Evolutionary conservation across 2,329 filamentous ascomycete species (phyloP).

Genomic region (Aspergillus flavus): DNA sequence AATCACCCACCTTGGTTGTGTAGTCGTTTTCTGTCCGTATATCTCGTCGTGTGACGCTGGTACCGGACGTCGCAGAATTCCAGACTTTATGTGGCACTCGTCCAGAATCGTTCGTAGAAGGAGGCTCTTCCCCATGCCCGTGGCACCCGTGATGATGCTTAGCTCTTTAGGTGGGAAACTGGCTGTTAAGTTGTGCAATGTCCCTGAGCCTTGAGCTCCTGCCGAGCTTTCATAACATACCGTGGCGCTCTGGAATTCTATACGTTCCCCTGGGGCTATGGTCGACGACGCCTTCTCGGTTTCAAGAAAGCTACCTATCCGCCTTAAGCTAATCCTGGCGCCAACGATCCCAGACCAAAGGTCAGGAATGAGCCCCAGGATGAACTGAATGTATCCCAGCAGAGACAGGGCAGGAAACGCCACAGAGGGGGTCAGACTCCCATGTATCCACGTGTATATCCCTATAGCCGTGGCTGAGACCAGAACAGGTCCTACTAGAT

Average conservation of each 20-base stretch:
- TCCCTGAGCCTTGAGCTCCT: not conserved
- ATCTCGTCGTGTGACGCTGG: not conserved
- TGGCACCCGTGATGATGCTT: constrained; percentile 75
- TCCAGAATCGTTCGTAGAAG: constrained; percentile 74
- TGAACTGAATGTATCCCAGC: constrained; percentile 71
- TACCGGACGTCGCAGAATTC: constrained; percentile 37
- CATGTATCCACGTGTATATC: constrained; percentile 66
- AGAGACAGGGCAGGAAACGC: constrained; percentile 75
- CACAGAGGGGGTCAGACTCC: constrained; percentile 66
- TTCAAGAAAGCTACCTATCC: constrained; percentile 72
- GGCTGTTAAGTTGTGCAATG: constrained; percentile 40
- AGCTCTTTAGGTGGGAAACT: constrained; percentile 70
- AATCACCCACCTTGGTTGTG: constrained; percentile 61
- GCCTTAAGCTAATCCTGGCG: constrained; percentile 67
- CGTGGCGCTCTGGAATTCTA: constrained; percentile 67
- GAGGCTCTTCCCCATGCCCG: constrained; percentile 76
- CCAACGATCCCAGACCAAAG: constrained; percentile 70
- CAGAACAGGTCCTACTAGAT: constrained; percentile 73
- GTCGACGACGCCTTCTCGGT: constrained; percentile 54
- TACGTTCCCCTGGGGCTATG: constrained; percentile 53
- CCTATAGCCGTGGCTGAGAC: constrained; percentile 71
- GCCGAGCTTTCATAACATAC: constrained; percentile 41
- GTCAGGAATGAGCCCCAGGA: constrained; percentile 72
- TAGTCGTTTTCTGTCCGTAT: not conserved
- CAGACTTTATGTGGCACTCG: constrained; percentile 70